Percentiles rank a stretch among this genome's conserved stretches.
phyloP scores from a whole-genome alignment of 768 basidiomycete species.

The Russula virescens region DNA sequence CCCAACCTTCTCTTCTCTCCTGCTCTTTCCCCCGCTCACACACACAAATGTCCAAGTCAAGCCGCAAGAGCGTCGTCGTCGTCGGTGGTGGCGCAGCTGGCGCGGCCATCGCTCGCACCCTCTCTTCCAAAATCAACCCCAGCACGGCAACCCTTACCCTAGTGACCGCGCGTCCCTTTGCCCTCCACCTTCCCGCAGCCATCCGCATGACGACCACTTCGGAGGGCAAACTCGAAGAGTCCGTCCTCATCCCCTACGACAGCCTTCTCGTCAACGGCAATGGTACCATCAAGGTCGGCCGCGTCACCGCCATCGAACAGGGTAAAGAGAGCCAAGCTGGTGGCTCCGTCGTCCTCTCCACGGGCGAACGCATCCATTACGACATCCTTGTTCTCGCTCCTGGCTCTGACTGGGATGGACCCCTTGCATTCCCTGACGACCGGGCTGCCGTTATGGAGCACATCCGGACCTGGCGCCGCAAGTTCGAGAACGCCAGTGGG shows the following conservation, averaged over 20 bases:
- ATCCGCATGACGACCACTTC: slow-evolving; percentile 49
- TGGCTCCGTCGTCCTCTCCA: slow-evolving; percentile 12
- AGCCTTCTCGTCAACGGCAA: slow-evolving; percentile 15
- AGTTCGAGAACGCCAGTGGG: slow-evolving; percentile 30
- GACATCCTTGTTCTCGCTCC: slow-evolving; percentile 22
- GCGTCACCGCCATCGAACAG: slow-evolving; percentile 14
- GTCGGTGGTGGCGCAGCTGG: slow-evolving; percentile 58
- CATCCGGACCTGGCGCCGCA: slow-evolving; percentile 30
- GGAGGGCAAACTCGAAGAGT: slow-evolving; percentile 33
- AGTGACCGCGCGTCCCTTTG: slow-evolving; percentile 47
- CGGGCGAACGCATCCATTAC: slow-evolving; percentile 18
- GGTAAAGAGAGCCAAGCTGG: slow-evolving; percentile 1
- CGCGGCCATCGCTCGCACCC: slow-evolving; percentile 37
- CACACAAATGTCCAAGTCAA: slow-evolving; percentile 6
- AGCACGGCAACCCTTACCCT: slow-evolving; percentile 48
- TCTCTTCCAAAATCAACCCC: slow-evolving; percentile 47
- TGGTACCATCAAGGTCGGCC: slow-evolving; percentile 20
- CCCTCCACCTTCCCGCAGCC: slow-evolving; percentile 44
- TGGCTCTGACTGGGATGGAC: slow-evolving; percentile 18
- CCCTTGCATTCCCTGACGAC: slow-evolving; percentile 38
- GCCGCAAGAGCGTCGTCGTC: slow-evolving; percentile 38
- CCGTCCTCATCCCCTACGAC: slow-evolving; percentile 19
- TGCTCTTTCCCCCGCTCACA: background rate
- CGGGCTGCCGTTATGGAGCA: slow-evolving; percentile 24
- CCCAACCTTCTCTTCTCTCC: background rate